These are phyloP conservation scores for Eleusine indica DNA, from an alignment of 176 grass and related monocot species.

Conservation along the genomic window DNA sequence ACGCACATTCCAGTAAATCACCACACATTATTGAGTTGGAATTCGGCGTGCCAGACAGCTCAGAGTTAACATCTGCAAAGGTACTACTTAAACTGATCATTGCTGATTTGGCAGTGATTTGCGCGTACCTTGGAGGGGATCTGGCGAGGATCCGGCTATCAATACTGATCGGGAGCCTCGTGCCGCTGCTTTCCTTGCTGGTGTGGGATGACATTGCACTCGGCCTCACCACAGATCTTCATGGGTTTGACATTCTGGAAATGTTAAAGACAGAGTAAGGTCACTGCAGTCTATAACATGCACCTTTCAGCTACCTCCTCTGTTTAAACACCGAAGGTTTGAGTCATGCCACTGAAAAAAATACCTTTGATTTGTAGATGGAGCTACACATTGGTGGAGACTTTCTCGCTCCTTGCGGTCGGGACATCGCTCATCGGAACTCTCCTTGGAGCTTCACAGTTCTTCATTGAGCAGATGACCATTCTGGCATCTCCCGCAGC, in stretches of 20 bases:
- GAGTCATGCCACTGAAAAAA: not conserved
- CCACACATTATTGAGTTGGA: not conserved
- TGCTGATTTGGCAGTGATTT: conserved; percentile 61
- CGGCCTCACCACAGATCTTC: conserved; percentile 48
- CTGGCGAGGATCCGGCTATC: conserved; percentile 66
- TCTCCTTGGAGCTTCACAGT: conserved; percentile 71
- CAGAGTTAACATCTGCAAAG: not conserved
- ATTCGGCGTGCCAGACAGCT: not conserved
- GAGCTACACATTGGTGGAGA: conserved; percentile 63
- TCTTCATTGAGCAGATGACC: conserved; percentile 80
- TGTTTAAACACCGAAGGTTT: not conserved
- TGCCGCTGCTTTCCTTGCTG: conserved; percentile 70
- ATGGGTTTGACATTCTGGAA: conserved; percentile 54
- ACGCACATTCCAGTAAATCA: not conserved
- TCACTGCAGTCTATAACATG: not conserved
- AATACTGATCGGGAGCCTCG: conserved; percentile 68
- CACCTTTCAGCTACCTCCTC: not conserved
- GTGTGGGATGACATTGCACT: conserved; percentile 84
- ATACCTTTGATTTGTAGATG: conserved; percentile 38
- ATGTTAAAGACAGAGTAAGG: conserved; percentile 67
- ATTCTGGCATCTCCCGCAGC: conserved; percentile 38
- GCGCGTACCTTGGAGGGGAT: conserved; percentile 79
- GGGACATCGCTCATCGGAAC: conserved; percentile 79
- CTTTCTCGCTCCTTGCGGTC: conserved; percentile 81
- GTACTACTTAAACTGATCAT: conserved; percentile 5